Conservation (phyloP, 768 basidiomycete genomes). For the Boletus vermiculosoides region DNA sequence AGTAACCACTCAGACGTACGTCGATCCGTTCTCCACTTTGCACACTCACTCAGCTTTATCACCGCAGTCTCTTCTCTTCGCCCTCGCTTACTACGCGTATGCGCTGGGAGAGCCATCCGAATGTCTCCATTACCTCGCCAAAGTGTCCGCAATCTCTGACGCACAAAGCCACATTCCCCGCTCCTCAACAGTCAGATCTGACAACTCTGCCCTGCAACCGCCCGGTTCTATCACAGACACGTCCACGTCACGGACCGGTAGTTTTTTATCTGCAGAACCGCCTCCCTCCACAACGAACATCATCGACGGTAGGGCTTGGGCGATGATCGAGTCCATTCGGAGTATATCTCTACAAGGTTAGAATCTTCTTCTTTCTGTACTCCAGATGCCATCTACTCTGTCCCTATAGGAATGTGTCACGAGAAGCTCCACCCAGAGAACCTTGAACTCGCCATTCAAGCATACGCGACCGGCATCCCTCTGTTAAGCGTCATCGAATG, state of each 20-base stretch:
- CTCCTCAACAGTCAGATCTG: slow-evolving; percentile 43
- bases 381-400: not conserved
- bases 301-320: slow-evolving; percentile 70
- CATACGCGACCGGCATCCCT: slow-evolving; percentile 55
- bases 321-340: slow-evolving; percentile 68
- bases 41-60: slow-evolving; percentile 6
- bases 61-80: slow-evolving; percentile 62
- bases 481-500: slow-evolving; percentile 50
- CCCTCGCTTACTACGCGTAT: slow-evolving; percentile 78
- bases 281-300: slow-evolving; percentile 51
- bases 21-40: slow-evolving; percentile 13
- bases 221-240: slow-evolving; percentile 35
- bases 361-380: slow-evolving; percentile 12
- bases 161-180: slow-evolving; percentile 53
- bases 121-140: slow-evolving; percentile 58
- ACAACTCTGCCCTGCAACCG: slow-evolving; percentile 37
- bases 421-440: slow-evolving; percentile 57
- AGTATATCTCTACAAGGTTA: slow-evolving; percentile 78
- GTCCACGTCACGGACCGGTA: slow-evolving; percentile 52
- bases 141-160: slow-evolving; percentile 54
- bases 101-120: slow-evolving; percentile 64
- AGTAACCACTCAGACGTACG: slow-evolving; percentile 58
- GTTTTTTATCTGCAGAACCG: slow-evolving; percentile 43
- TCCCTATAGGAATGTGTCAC: slow-evolving; percentile 64
- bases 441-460: slow-evolving; percentile 49